Conservation (phyloP, 768 basidiomycete genomes). For the Amanita polypyramis region DNA sequence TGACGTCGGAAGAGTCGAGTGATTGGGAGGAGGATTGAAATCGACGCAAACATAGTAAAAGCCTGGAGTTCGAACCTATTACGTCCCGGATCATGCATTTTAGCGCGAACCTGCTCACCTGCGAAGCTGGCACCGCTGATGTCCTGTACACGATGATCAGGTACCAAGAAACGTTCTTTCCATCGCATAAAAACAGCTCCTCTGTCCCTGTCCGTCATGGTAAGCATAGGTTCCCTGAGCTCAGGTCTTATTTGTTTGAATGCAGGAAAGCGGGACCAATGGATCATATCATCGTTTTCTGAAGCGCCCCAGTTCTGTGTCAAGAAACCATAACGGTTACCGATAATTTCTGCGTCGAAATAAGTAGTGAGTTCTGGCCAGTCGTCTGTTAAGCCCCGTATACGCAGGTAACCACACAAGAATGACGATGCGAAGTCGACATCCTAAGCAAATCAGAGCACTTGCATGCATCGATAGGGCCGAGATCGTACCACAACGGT, state of each 20-base stretch:
- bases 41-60: slow-evolving; percentile 96
- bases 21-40: slow-evolving; percentile 53
- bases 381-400: slow-evolving; percentile 86
- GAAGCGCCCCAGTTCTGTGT: slow-evolving; percentile 88
- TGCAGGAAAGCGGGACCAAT: slow-evolving; percentile 91
- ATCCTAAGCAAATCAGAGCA: slow-evolving; percentile 38
- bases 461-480: slow-evolving; percentile 2
- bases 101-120: slow-evolving; percentile 39
- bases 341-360: slow-evolving; percentile 95
- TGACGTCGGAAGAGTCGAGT: neutral
- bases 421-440: slow-evolving; percentile 82
- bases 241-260: slow-evolving; percentile 77
- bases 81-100: slow-evolving; percentile 4
- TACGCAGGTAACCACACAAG: slow-evolving; percentile 87
- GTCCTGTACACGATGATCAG: slow-evolving; percentile 86
- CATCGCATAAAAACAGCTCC: slow-evolving; percentile 91
- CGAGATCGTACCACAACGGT: slow-evolving; percentile 69
- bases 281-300: slow-evolving; percentile 85
- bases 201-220: slow-evolving; percentile 66
- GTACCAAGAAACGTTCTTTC: slow-evolving; percentile 96
- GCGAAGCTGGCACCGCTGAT: slow-evolving; percentile 95
- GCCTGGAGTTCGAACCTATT: slow-evolving; percentile 34
- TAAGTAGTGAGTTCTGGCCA: slow-evolving; percentile 96
- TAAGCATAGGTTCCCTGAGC: slow-evolving; percentile 66
- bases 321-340: slow-evolving; percentile 80